These are phyloP conservation scores for Botrytis galanthina DNA, from an alignment of 2,329 filamentous ascomycete species.

Conservation along the genomic window DNA sequence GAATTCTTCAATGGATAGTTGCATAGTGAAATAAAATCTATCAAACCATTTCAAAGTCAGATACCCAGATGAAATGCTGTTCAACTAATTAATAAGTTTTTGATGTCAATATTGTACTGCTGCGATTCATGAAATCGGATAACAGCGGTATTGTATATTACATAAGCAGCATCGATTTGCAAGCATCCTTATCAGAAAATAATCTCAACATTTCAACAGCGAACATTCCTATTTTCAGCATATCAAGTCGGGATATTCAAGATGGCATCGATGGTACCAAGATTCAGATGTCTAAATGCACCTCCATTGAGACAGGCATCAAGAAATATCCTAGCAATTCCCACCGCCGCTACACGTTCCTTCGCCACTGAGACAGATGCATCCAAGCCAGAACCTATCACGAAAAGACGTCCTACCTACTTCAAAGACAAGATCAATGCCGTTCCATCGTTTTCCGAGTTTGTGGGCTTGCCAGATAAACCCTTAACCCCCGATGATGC, in stretches of 20 bases:
- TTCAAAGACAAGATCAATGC: constrained; percentile 39
- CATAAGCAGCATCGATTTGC: constrained; percentile 6
- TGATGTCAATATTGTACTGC: neutral
- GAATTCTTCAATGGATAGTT: neutral
- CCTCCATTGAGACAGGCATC: constrained; percentile 32
- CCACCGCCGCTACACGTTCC: constrained; percentile 27
- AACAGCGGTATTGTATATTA: neutral
- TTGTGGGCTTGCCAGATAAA: constrained; percentile 47
- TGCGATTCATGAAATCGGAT: neutral
- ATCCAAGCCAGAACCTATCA: constrained; percentile 26
- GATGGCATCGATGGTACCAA: constrained; percentile 32
- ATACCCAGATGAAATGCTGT: neutral
- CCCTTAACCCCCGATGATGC: constrained; percentile 53
- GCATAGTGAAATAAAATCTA: neutral
- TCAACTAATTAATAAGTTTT: neutral
- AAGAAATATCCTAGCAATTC: constrained; percentile 26
- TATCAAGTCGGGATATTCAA: neutral
- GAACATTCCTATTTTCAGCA: neutral
- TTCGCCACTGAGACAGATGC: constrained; percentile 37
- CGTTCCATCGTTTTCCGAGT: constrained; percentile 59
- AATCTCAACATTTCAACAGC: constrained; percentile 14
- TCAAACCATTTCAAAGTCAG: neutral
- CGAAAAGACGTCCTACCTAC: constrained; percentile 38
- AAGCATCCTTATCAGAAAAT: constrained; percentile 19
- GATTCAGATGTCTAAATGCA: constrained; percentile 36